Percentiles rank a stretch among this genome's conserved stretches.
Conservation (phyloP, 2,329 filamentous ascomycete genomes). For the Fusarium nisikadoi region DNA sequence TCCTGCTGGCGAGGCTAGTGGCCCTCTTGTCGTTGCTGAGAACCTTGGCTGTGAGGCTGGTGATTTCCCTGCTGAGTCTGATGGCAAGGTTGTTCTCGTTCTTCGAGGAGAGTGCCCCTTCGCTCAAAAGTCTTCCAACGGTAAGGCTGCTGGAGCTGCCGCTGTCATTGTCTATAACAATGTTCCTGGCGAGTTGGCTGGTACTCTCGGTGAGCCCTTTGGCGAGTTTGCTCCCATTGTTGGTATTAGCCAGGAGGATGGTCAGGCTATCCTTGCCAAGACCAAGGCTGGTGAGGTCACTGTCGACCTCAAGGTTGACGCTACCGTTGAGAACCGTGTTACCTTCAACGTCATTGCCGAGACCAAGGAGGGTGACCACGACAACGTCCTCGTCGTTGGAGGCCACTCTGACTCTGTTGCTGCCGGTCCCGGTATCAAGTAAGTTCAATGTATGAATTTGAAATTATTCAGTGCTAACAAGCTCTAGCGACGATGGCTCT, state of each 20-base stretch:
- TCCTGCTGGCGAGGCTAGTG: slow-evolving; percentile 56
- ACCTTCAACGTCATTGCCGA: slow-evolving; percentile 64
- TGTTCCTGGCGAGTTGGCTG: slow-evolving; percentile 58
- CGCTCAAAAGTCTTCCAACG: slow-evolving; percentile 65
- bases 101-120: slow-evolving; percentile 69
- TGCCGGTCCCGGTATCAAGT: slow-evolving; percentile 68
- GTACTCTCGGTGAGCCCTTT: slow-evolving; percentile 64
- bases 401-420: slow-evolving; percentile 60
- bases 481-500: slow-evolving; percentile 64
- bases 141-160: slow-evolving; percentile 65
- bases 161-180: slow-evolving; percentile 73
- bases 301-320: slow-evolving; percentile 56
- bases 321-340: slow-evolving; percentile 58
- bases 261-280: slow-evolving; percentile 45
- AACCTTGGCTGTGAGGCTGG: slow-evolving; percentile 64
- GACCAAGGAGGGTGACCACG: slow-evolving; percentile 58
- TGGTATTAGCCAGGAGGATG: slow-evolving; percentile 62
- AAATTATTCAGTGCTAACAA: neutral
- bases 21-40: slow-evolving; percentile 57
- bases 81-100: slow-evolving; percentile 69
- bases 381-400: slow-evolving; percentile 60
- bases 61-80: slow-evolving; percentile 64
- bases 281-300: slow-evolving; percentile 48
- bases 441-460: slow-evolving; percentile 15
- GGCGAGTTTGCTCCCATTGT: slow-evolving; percentile 61